These are phyloP conservation scores for Astrocystis sublimbata DNA, from an alignment of 495 filamentous ascomycete species.

Conservation along the genomic window DNA sequence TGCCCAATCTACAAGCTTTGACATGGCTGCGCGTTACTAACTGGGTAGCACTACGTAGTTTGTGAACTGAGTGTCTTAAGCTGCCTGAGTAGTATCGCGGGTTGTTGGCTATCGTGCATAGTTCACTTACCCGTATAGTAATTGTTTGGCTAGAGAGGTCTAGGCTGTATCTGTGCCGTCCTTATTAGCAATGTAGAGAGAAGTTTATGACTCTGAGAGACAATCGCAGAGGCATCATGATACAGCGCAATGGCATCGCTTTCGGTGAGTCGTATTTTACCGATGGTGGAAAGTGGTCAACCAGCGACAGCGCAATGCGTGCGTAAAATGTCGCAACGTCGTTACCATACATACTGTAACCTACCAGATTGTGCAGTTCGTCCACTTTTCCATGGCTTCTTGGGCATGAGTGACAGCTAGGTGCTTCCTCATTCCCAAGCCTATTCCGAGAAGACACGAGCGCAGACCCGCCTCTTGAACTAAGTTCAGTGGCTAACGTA, in stretches of 20 bases:
- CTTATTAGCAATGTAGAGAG: too few species aligned
- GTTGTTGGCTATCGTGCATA: too few species aligned
- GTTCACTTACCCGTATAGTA: too few species aligned
- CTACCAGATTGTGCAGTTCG: background rate
- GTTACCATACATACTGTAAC: slow-evolving; percentile 4
- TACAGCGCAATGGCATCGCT: background rate
- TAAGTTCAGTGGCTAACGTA: background rate
- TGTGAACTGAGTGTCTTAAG: too few species aligned
- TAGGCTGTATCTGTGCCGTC: too few species aligned
- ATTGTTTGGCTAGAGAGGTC: too few species aligned
- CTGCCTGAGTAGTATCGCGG: too few species aligned
- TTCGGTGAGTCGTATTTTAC: background rate
- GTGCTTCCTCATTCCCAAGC: background rate
- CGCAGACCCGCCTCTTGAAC: background rate
- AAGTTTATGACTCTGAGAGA: too few species aligned
- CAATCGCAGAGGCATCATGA: too few species aligned
- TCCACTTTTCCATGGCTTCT: slow-evolving; percentile 1
- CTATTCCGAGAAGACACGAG: slow-evolving; percentile 1
- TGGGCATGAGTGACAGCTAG: slow-evolving; percentile 4
- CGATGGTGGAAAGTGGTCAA: background rate
- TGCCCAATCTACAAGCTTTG: background rate
- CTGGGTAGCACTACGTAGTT: too few species aligned
- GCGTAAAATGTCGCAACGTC: background rate
- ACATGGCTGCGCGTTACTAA: background rate
- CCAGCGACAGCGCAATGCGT: background rate